These are phyloP conservation scores for Candida xyloterini DNA, from an alignment of 805 yeast species.

Conservation along the genomic window DNA sequence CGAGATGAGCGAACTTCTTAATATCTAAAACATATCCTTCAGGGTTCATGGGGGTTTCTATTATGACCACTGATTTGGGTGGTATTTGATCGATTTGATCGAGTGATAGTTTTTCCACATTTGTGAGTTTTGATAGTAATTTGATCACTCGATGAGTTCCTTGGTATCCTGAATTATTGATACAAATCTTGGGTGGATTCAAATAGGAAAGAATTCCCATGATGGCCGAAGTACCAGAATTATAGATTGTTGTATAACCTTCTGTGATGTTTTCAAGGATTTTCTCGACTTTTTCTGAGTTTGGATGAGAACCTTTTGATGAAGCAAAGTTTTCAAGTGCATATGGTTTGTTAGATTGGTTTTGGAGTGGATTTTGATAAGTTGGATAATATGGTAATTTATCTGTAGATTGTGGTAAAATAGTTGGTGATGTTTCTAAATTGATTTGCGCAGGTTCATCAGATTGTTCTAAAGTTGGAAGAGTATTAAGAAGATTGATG, in stretches of 20 bases:
- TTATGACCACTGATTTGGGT: constrained; percentile 44
- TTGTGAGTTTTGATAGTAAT: constrained; percentile 41
- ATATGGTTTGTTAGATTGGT: constrained; percentile 19
- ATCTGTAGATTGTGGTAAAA: neutral
- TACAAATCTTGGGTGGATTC: constrained; percentile 43
- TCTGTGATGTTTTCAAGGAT: constrained; percentile 44
- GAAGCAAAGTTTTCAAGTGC: constrained; percentile 33
- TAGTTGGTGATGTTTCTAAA: neutral
- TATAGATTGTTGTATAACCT: constrained; percentile 45
- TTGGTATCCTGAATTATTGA: constrained; percentile 48
- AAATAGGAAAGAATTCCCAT: constrained; percentile 46
- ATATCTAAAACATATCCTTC: constrained; percentile 44
- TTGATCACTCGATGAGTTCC: constrained; percentile 50
- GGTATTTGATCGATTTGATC: constrained; percentile 33
- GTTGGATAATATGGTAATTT: constrained; percentile 26
- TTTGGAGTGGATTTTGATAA: constrained; percentile 26
- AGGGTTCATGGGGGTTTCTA: constrained; percentile 58
- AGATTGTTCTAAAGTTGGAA: constrained; percentile 3
- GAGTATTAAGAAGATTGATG: constrained; percentile 15
- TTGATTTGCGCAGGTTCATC: constrained; percentile 2
- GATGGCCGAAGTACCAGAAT: constrained; percentile 51
- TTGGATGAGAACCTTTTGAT: constrained; percentile 45
- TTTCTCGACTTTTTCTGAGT: constrained; percentile 45
- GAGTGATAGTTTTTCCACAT: constrained; percentile 37
- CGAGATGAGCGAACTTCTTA: constrained; percentile 39